A percentile compares a stretch with the other conserved stretches of the same genome.
Evolutionary conservation across 768 basidiomycete genomes (phyloP).

Genomic region (Chlorophyllum brunneum): DNA sequence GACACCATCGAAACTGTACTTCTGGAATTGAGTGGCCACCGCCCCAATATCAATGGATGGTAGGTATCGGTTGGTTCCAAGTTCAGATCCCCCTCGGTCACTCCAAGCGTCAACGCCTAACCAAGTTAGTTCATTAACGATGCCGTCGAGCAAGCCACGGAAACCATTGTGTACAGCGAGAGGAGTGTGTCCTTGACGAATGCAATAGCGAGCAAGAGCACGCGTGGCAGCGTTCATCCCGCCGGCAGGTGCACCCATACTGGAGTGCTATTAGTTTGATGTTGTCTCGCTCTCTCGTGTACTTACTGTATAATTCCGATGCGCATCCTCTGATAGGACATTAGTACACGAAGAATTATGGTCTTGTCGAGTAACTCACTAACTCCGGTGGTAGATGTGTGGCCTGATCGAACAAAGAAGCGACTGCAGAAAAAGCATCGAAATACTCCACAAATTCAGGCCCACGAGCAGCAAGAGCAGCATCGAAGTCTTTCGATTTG

Average conservation of each 20-base stretch:
- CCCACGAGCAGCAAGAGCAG: conserved; percentile 85
- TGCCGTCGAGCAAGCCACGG: conserved; percentile 89
- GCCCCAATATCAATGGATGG: conserved; percentile 86
- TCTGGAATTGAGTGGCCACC: conserved; percentile 88
- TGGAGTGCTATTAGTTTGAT: conserved; percentile 24
- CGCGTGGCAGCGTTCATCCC: conserved; percentile 99
- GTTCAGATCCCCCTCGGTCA: conserved; percentile 93
- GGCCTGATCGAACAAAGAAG: conserved; percentile 52
- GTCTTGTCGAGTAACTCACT: conserved; percentile 27
- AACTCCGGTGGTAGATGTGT: conserved; percentile 44
- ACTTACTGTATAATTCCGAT: conserved; percentile 83
- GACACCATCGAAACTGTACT: conserved; percentile 73
- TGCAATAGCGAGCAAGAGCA: conserved; percentile 89
- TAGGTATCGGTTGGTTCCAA: conserved; percentile 90
- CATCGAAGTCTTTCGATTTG: conserved; percentile 75
- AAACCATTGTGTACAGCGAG: conserved; percentile 95
- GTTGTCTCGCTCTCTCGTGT: background rate
- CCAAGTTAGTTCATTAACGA: conserved; percentile 85
- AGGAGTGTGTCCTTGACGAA: conserved; percentile 89
- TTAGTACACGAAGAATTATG: conserved; percentile 6
- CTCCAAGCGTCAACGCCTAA: conserved; percentile 97
- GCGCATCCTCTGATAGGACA: conserved; percentile 56
- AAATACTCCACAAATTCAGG: conserved; percentile 87
- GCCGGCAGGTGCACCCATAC: conserved; percentile 95
- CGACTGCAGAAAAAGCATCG: conserved; percentile 79